These are phyloP conservation scores for Zangia roseola DNA, from an alignment of 768 basidiomycete species.

Conservation along the genomic window DNA sequence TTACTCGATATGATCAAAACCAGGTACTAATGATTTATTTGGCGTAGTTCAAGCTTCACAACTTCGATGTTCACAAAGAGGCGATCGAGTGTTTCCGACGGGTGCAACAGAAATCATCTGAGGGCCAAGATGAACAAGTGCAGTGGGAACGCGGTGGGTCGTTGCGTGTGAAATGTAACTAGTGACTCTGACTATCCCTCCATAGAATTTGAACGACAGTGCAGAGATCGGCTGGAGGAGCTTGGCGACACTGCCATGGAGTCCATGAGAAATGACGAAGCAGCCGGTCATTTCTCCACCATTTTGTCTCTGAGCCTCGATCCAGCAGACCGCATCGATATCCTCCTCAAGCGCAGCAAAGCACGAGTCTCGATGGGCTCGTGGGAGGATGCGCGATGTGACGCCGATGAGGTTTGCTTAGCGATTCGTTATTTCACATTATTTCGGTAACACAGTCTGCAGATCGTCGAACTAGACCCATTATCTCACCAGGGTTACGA, in stretches of 20 bases:
- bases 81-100: constrained; percentile 4
- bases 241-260: background rate
- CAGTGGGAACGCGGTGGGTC: constrained; percentile 11
- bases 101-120: background rate
- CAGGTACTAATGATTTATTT: background rate
- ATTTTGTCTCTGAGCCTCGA: background rate
- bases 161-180: too few species aligned
- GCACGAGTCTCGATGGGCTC: background rate
- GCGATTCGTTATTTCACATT: too few species aligned
- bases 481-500: background rate
- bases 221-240: background rate
- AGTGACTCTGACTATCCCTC: too few species aligned
- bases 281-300: background rate
- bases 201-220: too few species aligned
- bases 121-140: background rate
- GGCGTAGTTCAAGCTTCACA: background rate
- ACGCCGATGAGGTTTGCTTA: constrained; percentile 5
- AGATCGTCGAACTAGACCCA: background rate
- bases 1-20: too few species aligned
- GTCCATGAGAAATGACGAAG: background rate
- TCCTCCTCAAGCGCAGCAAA: constrained; percentile 5
- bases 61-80: background rate
- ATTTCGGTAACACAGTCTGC: too few species aligned
- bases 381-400: constrained; percentile 2
- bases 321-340: background rate